Conservation (phyloP, 108 stramenopile species). For the Stephanodiscus minutulus region DNA sequence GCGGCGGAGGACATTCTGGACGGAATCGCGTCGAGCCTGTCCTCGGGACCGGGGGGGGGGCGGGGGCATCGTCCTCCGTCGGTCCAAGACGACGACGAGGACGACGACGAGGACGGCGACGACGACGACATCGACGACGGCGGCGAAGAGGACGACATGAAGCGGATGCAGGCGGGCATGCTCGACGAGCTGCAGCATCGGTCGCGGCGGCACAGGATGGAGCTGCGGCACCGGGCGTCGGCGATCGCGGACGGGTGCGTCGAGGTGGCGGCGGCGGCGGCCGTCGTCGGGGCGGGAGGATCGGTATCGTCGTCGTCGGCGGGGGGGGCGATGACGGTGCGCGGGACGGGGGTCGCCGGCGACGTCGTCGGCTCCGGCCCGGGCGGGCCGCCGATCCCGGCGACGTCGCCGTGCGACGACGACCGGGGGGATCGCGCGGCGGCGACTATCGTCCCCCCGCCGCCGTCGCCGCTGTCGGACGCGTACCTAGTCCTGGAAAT, state of each 20-base stretch:
- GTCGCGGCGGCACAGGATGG: conserved; percentile 31
- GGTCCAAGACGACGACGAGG: too few species aligned
- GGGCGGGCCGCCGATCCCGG: too few species aligned
- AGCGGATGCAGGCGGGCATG: conserved; percentile 23
- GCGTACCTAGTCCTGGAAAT: conserved; percentile 33
- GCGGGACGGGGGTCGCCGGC: too few species aligned
- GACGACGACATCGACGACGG: background rate
- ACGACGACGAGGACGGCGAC: conserved; percentile 8
- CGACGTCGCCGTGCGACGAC: too few species aligned
- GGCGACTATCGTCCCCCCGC: background rate
- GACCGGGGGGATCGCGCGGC: too few species aligned
- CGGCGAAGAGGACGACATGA: background rate
- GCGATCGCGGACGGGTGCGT: conserved; percentile 23
- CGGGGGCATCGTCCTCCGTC: too few species aligned
- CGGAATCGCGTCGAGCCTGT: too few species aligned
- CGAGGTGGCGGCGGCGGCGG: conserved; percentile 4
- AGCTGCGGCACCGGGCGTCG: conserved; percentile 36
- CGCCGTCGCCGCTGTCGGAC: conserved; percentile 38
- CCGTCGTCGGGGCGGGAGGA: background rate
- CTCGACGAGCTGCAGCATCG: conserved; percentile 23
- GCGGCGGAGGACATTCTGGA: conserved; percentile 15
- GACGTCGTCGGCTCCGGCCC: too few species aligned
- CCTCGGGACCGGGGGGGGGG: too few species aligned
- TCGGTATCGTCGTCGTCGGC: conserved; percentile 8
- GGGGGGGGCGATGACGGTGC: background rate